Conservation (phyloP, 2,329 filamentous ascomycete species). For the Canariomyces notabilis region DNA sequence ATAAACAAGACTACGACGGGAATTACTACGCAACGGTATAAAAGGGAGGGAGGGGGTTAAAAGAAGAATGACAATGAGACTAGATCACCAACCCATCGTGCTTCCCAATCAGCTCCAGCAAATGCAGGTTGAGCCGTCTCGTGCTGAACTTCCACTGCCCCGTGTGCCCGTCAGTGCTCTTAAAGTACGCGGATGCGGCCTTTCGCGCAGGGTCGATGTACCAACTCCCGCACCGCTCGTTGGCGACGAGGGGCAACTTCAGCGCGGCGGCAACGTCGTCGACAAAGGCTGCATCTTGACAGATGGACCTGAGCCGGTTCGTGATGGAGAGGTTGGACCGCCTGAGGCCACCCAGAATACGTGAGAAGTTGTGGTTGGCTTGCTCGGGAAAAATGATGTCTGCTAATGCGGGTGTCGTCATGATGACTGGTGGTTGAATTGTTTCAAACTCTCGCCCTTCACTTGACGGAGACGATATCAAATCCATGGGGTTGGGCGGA, state of each 20-base stretch:
- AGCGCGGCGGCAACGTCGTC: constrained; percentile 51
- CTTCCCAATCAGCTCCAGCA: constrained; percentile 62
- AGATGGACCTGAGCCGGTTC: constrained; percentile 79
- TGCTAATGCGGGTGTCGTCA: constrained; percentile 31
- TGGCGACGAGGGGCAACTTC: constrained; percentile 71
- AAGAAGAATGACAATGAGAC: neutral
- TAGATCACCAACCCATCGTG: constrained; percentile 55
- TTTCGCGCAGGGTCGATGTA: constrained; percentile 68
- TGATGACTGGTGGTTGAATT: constrained; percentile 6
- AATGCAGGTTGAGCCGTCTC: constrained; percentile 75
- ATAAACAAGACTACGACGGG: too few relatives aligned
- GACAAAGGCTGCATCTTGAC: constrained; percentile 71
- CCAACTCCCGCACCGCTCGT: constrained; percentile 95
- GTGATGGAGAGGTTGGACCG: constrained; percentile 70
- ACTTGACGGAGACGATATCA: neutral
- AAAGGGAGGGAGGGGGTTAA: neutral
- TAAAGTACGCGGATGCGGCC: constrained; percentile 81
- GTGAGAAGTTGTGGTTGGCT: constrained; percentile 60
- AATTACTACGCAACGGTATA: too few relatives aligned
- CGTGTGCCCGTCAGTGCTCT: constrained; percentile 92
- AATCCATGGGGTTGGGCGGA: neutral
- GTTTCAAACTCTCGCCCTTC: neutral
- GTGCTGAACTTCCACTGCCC: constrained; percentile 88
- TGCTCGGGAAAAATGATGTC: constrained; percentile 47
- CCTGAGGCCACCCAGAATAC: constrained; percentile 66